Base-by-base conservation (phyloP, 2,329 filamentous ascomycete species). In the Epichloe sp. region DNA sequence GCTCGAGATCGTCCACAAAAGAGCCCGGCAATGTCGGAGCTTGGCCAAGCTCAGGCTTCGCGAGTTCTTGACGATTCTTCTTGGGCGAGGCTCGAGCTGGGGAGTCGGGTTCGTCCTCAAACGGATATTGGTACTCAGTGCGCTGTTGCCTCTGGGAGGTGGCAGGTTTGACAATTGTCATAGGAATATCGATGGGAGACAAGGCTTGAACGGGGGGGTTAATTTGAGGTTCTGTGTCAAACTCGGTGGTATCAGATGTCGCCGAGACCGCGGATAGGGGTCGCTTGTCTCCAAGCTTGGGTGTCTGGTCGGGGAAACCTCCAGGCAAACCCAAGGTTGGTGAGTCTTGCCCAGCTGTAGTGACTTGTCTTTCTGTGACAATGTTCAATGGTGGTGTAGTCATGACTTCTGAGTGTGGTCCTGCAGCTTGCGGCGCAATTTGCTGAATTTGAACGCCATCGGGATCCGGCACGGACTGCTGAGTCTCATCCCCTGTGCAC, bases 191-290 rank as follows among this genome's bases (percentile, higher is more conserved):
- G 14, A 56, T 47, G 11, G 58, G 58, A 23, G 59, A 48, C 11
- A 62, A 56, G 23, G 68, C 62, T 43, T 66, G 68, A 15, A 69
- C 58, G 1, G 73, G 68, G 23, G 1, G 75, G 68, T 81, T 77
- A 1, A 75, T 78, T 61, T 88, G 85, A 21, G 81, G 75, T 57
- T 88, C 85, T n/a, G 73, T 75, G 57, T 89, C 86, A 57, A 88
- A 86, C 58, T 86, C 82, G 0, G 84, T 88, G 7, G 75, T 75
- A 42, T 74, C 74, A n/a, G 81, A 83, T 5, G 68, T 69, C 45
- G 68, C 69, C 5, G 84, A 85, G 14, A 79, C 62, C 3, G 82
- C 77, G 15, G 83, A 84, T 35, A 65, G 65, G 2, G 80, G 80
- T 35, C 69, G 67, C 43, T 77, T 70, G 34, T 80, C 74, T 12